These are phyloP conservation scores for Leucocoprinus birnbaumii DNA, from an alignment of 768 basidiomycete species.

Conservation along the genomic window DNA sequence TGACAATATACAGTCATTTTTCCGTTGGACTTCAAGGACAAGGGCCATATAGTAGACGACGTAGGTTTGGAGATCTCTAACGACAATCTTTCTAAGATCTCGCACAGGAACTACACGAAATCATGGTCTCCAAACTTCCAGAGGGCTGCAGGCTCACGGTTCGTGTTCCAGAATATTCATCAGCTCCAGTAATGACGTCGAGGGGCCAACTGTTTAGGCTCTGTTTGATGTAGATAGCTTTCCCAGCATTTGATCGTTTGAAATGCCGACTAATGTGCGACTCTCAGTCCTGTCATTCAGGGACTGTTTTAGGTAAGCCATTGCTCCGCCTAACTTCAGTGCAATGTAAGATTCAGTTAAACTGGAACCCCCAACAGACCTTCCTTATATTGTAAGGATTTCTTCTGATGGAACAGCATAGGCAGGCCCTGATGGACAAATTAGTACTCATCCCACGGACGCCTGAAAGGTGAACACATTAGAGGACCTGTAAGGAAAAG, in stretches of 20 bases:
- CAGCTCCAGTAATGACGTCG: background rate
- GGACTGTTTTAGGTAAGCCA: conserved; percentile 45
- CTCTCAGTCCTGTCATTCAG: conserved; percentile 49
- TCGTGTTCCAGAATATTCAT: conserved; percentile 14
- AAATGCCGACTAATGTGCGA: background rate
- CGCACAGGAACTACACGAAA: conserved; percentile 42
- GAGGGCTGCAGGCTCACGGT: conserved; percentile 51
- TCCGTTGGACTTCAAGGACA: conserved; percentile 79
- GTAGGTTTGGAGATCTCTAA: conserved; percentile 26
- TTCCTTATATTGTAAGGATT: conserved; percentile 41
- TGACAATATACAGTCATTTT: conserved; percentile 60
- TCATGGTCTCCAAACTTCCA: conserved; percentile 47
- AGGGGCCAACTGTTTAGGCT: conserved; percentile 27
- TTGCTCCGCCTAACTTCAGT: background rate
- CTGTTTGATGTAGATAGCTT: conserved; percentile 44
- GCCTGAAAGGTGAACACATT: conserved; percentile 44
- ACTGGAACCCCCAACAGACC: conserved; percentile 27
- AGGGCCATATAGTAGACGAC: conserved; percentile 76
- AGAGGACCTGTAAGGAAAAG: conserved; percentile 24
- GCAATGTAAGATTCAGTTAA: background rate
- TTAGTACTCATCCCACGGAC: conserved; percentile 61
- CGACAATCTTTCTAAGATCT: background rate
- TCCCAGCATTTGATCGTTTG: background rate
- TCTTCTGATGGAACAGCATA: background rate
- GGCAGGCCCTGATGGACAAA: background rate